Evolutionary conservation across 192 early-diverging fungal genomes (phyloP).

Genomic region (Mycoemilia scoparia): DNA sequence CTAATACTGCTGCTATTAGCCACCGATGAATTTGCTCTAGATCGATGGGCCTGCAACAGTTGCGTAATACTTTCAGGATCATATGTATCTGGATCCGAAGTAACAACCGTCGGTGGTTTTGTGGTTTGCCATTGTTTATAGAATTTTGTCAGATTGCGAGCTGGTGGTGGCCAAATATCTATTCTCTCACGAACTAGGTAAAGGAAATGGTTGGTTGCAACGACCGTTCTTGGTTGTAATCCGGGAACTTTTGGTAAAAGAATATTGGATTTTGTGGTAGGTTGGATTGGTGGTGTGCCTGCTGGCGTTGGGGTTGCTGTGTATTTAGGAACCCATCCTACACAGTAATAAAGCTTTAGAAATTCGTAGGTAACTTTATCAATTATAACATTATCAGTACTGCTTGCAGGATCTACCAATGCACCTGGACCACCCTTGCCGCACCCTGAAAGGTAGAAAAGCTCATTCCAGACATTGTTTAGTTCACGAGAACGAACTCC

Average conservation of each 20-base stretch:
- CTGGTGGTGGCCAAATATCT: conserved; percentile 32
- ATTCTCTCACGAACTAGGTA: conserved; percentile 27
- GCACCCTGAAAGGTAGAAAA: conserved; percentile 11
- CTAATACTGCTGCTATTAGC: no score
- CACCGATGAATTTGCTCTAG: not conserved
- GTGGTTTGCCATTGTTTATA: conserved; percentile 23
- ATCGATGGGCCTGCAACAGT: not conserved
- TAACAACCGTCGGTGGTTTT: conserved; percentile 20
- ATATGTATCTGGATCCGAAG: conserved; percentile 22
- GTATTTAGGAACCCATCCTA: conserved; percentile 5
- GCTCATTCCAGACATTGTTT: conserved; percentile 13
- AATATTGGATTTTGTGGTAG: no score
- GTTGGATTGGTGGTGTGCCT: no score
- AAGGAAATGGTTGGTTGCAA: conserved; percentile 21
- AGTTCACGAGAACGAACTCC: no score
- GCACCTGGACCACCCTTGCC: conserved; percentile 10
- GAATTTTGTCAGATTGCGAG: conserved; percentile 16
- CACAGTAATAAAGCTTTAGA: conserved; percentile 27
- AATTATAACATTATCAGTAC: conserved; percentile 21
- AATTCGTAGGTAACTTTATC: conserved; percentile 35
- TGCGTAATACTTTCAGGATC: conserved; percentile 3
- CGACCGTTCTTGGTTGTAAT: conserved; percentile 16
- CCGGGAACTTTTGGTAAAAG: no score
- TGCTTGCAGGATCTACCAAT: conserved; percentile 21
- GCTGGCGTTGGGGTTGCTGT: not conserved